phyloP scores from a whole-genome alignment of 192 early-diverging fungal genomes.

The Rhizophagus clarus region DNA sequence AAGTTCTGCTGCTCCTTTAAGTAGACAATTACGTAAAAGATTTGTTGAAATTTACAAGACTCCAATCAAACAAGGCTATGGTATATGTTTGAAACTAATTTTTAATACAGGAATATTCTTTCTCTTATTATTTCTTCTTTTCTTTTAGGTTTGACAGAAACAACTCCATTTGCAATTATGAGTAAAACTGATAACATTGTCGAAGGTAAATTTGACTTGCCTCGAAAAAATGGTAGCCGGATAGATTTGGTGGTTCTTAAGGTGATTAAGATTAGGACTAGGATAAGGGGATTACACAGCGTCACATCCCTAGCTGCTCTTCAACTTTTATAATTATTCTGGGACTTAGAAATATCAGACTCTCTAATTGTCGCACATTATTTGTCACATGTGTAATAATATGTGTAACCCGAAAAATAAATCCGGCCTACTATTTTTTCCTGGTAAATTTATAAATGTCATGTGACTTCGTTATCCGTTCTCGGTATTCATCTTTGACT shows the following conservation, averaged over 20 bases:
- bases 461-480: not conserved
- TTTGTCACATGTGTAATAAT: too few species aligned
- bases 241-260: too few species aligned
- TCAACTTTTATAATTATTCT: too few species aligned
- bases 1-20: constrained; percentile 67
- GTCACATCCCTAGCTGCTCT: too few species aligned
- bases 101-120: too few species aligned
- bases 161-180: constrained; percentile 53
- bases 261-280: too few species aligned
- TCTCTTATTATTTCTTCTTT: not conserved
- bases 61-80: constrained; percentile 65
- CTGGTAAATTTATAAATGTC: constrained; percentile 34
- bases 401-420: too few species aligned
- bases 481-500: not conserved
- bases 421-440: too few species aligned
- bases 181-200: constrained; percentile 35
- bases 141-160: constrained; percentile 52
- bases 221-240: too few species aligned
- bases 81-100: constrained; percentile 56
- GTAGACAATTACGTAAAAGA: constrained; percentile 35
- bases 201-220: constrained; percentile 42
- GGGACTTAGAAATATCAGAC: too few species aligned
- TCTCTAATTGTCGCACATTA: too few species aligned
- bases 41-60: constrained; percentile 39
- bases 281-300: too few species aligned